Conservation (phyloP, 192 early-diverging fungal genomes). For the Chytriomyces confervae region DNA sequence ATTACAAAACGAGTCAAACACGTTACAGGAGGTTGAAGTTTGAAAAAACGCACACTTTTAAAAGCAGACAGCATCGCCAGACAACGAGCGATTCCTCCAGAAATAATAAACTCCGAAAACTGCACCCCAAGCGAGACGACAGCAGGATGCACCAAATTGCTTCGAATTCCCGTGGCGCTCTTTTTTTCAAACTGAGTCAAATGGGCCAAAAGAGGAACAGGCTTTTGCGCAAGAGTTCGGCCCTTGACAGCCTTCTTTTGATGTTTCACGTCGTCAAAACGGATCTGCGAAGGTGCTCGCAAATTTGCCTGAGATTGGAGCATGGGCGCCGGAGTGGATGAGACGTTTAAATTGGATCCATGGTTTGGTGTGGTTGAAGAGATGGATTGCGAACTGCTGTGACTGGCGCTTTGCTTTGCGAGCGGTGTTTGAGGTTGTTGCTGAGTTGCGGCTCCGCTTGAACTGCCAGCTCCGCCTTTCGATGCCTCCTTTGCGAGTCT, state of each 20-base stretch:
- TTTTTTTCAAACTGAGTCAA: slow-evolving; percentile 66
- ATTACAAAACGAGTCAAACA: background rate
- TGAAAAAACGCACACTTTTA: slow-evolving; percentile 62
- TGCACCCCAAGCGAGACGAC: slow-evolving; percentile 86
- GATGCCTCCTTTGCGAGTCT: slow-evolving; percentile 43
- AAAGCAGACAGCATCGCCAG: slow-evolving; percentile 89
- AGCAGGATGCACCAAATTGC: slow-evolving; percentile 79
- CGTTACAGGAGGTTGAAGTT: background rate
- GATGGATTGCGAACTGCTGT: slow-evolving; percentile 7
- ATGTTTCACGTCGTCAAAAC: slow-evolving; percentile 40
- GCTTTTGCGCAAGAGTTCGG: slow-evolving; percentile 46
- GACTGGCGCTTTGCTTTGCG: slow-evolving; percentile 25
- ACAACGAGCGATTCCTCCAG: slow-evolving; percentile 89
- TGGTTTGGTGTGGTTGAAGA: background rate
- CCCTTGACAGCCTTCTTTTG: slow-evolving; percentile 29
- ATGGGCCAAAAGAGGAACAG: slow-evolving; percentile 78
- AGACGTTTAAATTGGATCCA: slow-evolving; percentile 13
- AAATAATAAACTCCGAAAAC: slow-evolving; percentile 84
- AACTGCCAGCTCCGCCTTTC: slow-evolving; percentile 41
- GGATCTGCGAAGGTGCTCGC: slow-evolving; percentile 30
- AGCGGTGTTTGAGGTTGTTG: slow-evolving; percentile 8
- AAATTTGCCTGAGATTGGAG: slow-evolving; percentile 17
- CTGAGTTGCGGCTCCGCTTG: slow-evolving; percentile 2
- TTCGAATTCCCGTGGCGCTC: slow-evolving; percentile 35
- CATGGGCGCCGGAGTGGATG: slow-evolving; percentile 1